These are phyloP conservation scores for Xylariaceae sp. DNA, from an alignment of 2,329 filamentous ascomycete species.

Conservation along the genomic window DNA sequence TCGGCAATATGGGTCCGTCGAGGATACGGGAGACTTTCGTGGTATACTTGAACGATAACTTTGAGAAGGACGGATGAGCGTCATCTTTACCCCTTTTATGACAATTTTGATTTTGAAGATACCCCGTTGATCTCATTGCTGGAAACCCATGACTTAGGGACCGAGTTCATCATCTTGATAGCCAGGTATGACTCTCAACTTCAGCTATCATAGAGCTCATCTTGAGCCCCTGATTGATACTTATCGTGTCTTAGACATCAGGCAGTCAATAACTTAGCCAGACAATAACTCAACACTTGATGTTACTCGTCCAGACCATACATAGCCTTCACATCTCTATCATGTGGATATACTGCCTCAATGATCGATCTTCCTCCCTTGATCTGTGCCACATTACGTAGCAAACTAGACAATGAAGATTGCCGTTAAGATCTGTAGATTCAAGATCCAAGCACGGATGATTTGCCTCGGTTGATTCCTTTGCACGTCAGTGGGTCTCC, in stretches of 20 bases:
- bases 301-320: too few relatives aligned
- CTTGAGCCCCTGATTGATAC: too few relatives aligned
- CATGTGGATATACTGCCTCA: too few relatives aligned
- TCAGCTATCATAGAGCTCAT: too few relatives aligned
- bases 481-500: too few relatives aligned
- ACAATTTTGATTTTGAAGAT: slow-evolving; percentile 1
- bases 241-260: background rate
- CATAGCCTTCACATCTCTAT: too few relatives aligned
- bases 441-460: too few relatives aligned
- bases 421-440: too few relatives aligned
- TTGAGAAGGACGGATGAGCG: slow-evolving; percentile 51
- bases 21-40: slow-evolving; percentile 60
- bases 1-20: slow-evolving; percentile 48
- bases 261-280: background rate
- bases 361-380: too few relatives aligned
- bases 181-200: background rate
- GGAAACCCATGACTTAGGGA: background rate
- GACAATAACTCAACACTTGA: background rate
- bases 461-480: too few relatives aligned
- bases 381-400: too few relatives aligned
- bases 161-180: background rate
- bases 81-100: background rate
- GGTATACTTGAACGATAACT: slow-evolving; percentile 60
- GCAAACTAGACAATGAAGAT: too few relatives aligned
- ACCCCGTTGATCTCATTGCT: background rate